Base-by-base conservation (phyloP, 768 basidiomycete genomes). In the Leccinellum rugosiceps region DNA sequence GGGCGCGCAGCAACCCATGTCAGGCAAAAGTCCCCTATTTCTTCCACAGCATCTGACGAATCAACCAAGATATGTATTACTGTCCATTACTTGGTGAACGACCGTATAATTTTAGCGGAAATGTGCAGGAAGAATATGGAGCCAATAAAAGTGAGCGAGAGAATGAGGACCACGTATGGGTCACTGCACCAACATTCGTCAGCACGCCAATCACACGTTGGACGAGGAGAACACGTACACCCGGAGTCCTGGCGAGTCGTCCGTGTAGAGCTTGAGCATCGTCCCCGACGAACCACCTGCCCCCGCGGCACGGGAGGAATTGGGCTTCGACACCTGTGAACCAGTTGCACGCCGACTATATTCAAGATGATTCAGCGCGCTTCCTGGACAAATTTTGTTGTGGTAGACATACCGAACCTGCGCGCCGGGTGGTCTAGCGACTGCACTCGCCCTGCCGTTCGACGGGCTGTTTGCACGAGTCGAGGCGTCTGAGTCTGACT, bases 81-180 rank as follows among this genome's bases (percentile, higher is more conserved):
- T 50, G 35, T 47, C 58, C 54, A 68, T 63, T 80, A 94, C 74
- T 92, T 94, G 63, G 91, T 88, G 75, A 96, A 92, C 47, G 86
- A 84, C 61, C 91, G 87, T 73, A 96, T 92, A 72, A 96, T 80
- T 78, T 96, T 96, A 64, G 94, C 93, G 45, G 92, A 89, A 72
- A 97, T 96, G 74, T 98, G 95, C 43, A 97, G 88, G 87, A 96
- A 97, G 85, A 98, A 97, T 72, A 97, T 96, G 57, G 94, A 96
- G 38, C 88, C 94, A 76, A 98, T 97, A 81, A 98, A 98, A 19
- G 92, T 92, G 53, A 98, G 84, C 34, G 95, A 96, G 19, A 98
- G 85, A 65, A 98, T 90, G 58, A 98, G 86, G 62, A 97, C 94
- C 65, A 97, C 94, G 78, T 92, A 98, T 4, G 95, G 95, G 75